Base-by-base conservation (phyloP, 768 basidiomycete species). In the Auricularia sp. region DNA sequence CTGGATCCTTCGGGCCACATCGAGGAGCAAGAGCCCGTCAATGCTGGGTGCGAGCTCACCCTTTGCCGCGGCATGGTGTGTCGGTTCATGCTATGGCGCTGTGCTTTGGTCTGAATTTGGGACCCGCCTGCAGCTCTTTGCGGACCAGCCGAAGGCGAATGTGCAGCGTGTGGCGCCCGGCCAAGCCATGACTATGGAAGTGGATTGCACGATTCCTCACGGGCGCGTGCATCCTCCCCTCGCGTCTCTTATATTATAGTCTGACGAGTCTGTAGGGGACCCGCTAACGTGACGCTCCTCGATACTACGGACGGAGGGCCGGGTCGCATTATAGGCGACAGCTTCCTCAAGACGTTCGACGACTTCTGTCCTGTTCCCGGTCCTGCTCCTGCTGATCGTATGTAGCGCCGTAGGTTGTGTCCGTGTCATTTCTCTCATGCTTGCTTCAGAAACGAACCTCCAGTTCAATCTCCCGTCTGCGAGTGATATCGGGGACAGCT, bases 201-300 rank as follows among this genome's bases (percentile, higher is more conserved):
- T 59, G 6, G 34, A 59, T 24, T 59, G 56, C 24, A 59, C 56
- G 7, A 59, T 59, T 59, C 56, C 56, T 59, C 56, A 59, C 56
- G 56, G 56, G 56, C 33, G 24, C 47, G 47, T 21, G 34, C 34
- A 7, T 24, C 29, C 21, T 59, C 6, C 6, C 10, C 56, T 59
- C 7, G 4, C 24, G 24, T 36, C 4, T 14, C 56, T 29, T 24
- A 29, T 33, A 59, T 24, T 29, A 33, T 24, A 29, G 13, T 59
- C 24, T 24, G 16, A 14, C 33, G 56, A 7, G 14, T 36, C 13
- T 59, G 7, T 7, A 59, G 56, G 7, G 56, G 56, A 13, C 56
- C 56, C 4, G 56, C 56, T 13, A 59, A 59, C 24, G 56, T 59
- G 5, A 29, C 56, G 4, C 56, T 59, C 24, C n/a, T 59, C 29